Evolutionary conservation across 2,329 filamentous ascomycete species (phyloP).

Genomic region (Pyricularia pennisetigena): DNA sequence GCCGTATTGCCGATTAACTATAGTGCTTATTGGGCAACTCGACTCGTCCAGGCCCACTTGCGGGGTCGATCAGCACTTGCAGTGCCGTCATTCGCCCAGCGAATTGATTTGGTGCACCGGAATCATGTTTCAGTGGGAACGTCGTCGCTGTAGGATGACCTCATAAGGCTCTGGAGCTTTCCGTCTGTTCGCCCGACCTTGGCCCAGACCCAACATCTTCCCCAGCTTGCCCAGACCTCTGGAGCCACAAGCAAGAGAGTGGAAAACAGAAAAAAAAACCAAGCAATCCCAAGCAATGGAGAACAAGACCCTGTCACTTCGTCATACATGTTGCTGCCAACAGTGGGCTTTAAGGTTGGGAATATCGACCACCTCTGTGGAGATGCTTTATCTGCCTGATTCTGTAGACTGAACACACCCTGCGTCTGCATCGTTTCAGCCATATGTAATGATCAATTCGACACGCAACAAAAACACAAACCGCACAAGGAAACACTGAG

Average conservation of each 20-base stretch:
- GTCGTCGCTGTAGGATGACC: neutral
- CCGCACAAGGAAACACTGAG: neutral
- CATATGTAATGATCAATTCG: neutral
- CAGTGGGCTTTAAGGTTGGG: neutral
- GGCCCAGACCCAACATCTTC: neutral
- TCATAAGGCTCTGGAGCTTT: neutral
- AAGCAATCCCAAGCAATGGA: slow-evolving; percentile 1
- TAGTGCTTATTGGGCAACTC: neutral
- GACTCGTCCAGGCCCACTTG: neutral
- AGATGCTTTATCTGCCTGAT: neutral
- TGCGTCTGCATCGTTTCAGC: neutral
- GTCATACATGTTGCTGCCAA: neutral
- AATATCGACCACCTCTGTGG: neutral
- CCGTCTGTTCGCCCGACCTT: neutral
- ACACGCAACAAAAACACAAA: neutral
- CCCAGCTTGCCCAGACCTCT: neutral
- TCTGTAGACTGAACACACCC: neutral
- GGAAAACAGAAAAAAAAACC: neutral
- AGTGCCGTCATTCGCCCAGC: neutral
- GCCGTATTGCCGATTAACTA: neutral
- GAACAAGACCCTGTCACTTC: neutral
- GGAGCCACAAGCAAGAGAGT: neutral
- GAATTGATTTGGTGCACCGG: neutral
- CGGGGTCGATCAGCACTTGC: neutral
- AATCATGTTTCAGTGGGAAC: neutral